Percentiles rank a stretch among this genome's conserved stretches.
phyloP scores from a whole-genome alignment of 148 eudicot genomes.

The Diospyros lotus region DNA sequence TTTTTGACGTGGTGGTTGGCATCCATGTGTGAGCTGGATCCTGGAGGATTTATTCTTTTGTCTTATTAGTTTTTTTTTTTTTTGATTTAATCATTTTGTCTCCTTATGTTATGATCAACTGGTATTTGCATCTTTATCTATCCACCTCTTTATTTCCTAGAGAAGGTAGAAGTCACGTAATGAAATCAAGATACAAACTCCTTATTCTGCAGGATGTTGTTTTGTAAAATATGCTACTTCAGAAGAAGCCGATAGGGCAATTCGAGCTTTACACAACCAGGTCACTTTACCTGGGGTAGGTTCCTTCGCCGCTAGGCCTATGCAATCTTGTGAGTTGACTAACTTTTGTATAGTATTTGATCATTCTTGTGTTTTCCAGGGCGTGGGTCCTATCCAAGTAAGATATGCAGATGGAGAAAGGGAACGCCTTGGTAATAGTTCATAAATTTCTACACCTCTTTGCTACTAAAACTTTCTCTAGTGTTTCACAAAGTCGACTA shows the following conservation, averaged over 20 bases:
- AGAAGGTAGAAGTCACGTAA: slow-evolving; percentile 20
- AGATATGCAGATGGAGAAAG: slow-evolving; percentile 99
- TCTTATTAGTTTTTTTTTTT: background rate
- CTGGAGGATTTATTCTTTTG: background rate
- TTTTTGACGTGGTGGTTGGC: background rate
- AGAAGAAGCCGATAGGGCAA: slow-evolving; percentile 92
- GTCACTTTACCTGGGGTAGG: slow-evolving; percentile 86
- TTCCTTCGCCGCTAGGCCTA: slow-evolving; percentile 8
- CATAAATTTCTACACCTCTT: slow-evolving; percentile 11
- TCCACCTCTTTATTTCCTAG: background rate
- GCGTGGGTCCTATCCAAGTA: slow-evolving; percentile 88
- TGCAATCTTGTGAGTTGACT: background rate
- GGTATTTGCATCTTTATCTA: background rate
- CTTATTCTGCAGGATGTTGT: slow-evolving; percentile 90
- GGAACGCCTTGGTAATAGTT: slow-evolving; percentile 78
- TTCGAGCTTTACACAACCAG: slow-evolving; percentile 81
- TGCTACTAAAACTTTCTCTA: background rate
- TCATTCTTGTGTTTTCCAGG: slow-evolving; percentile 45
- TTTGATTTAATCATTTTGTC: background rate
- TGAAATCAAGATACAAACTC: slow-evolving; percentile 29
- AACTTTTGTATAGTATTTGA: slow-evolving; percentile 1
- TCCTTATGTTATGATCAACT: background rate
- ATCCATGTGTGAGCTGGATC: background rate
- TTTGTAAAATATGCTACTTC: slow-evolving; percentile 87
- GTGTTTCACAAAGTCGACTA: background rate